Evolutionary conservation across 257 asterid genomes (phyloP).

Genomic region (Linaria vulgaris): DNA sequence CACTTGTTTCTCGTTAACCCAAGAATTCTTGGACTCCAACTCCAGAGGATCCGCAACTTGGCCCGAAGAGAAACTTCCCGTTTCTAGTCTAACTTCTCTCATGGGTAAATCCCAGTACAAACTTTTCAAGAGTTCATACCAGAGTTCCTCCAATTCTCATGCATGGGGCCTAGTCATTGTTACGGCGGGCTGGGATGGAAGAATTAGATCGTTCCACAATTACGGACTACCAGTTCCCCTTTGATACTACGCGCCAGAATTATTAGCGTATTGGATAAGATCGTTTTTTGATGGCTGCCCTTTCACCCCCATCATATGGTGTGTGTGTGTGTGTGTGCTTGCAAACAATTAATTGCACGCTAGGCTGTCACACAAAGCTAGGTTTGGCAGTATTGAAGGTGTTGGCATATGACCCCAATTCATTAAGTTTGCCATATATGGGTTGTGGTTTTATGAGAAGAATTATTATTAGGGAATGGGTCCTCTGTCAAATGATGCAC

Average conservation of each 20-base stretch:
- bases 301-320: conserved; percentile 24
- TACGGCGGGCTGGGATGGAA: conserved; percentile 87
- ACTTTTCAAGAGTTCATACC: conserved; percentile 65
- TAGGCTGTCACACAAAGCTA: conserved; percentile 39
- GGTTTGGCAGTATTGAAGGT: conserved; percentile 29
- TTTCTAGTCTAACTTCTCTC: conserved; percentile 35
- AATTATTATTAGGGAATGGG: conserved; percentile 13
- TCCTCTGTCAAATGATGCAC: conserved; percentile 21
- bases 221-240: conserved; percentile 78
- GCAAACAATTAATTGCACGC: conserved; percentile 32
- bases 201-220: conserved; percentile 81
- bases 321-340: too few relatives aligned
- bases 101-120: conserved; percentile 69
- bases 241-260: conserved; percentile 28
- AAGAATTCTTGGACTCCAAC: conserved; percentile 54
- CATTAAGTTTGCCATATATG: conserved; percentile 24
- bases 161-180: conserved; percentile 90
- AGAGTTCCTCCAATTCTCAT: conserved; percentile 58
- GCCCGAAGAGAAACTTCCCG: conserved; percentile 96
- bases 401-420: conserved; percentile 35
- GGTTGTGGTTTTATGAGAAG: conserved; percentile 5
- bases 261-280: conserved; percentile 22
- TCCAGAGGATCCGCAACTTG: conserved; percentile 86
- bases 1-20: conserved; percentile 53
- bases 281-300: conserved; percentile 24